phyloP scores from a whole-genome alignment of 2,329 filamentous ascomycete genomes.

The Periconia macrospinosa region DNA sequence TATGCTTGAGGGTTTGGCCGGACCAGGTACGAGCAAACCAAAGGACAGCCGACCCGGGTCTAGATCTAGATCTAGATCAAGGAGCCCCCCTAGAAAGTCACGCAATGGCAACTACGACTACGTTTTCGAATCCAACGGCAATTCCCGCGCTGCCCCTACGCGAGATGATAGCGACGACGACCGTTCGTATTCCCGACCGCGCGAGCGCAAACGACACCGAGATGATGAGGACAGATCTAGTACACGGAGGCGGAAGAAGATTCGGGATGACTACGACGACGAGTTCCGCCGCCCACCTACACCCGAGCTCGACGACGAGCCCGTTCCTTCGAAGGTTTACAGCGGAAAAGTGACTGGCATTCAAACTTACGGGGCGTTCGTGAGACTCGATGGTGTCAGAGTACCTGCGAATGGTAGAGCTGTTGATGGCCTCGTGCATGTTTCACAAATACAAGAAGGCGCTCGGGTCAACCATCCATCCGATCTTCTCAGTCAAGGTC shows the following conservation, averaged over 20 bases:
- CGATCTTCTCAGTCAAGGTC: slow-evolving; percentile 78
- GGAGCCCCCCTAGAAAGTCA: background rate
- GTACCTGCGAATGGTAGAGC: slow-evolving; percentile 57
- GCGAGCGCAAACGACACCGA: background rate
- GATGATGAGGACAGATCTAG: slow-evolving; percentile 61
- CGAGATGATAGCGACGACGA: too few relatives aligned
- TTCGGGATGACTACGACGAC: slow-evolving; percentile 53
- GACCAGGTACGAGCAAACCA: slow-evolving; percentile 40
- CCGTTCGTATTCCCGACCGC: too few relatives aligned
- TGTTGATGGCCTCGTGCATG: slow-evolving; percentile 89
- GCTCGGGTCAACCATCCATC: slow-evolving; percentile 89
- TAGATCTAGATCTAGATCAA: background rate
- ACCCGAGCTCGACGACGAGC: slow-evolving; percentile 77
- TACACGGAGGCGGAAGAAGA: slow-evolving; percentile 42
- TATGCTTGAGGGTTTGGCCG: slow-evolving; percentile 81
- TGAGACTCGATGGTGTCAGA: slow-evolving; percentile 83
- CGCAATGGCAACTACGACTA: background rate
- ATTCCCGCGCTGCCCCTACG: too few relatives aligned
- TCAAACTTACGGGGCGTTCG: slow-evolving; percentile 95
- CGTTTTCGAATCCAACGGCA: background rate
- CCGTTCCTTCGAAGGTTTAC: slow-evolving; percentile 84
- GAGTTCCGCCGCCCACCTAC: slow-evolving; percentile 67
- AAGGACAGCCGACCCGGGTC: slow-evolving; percentile 43
- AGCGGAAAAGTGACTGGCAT: slow-evolving; percentile 86
- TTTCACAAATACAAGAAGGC: slow-evolving; percentile 84